Base-by-base conservation (phyloP, 805 yeast species). In the Priceomyces castillae region DNA sequence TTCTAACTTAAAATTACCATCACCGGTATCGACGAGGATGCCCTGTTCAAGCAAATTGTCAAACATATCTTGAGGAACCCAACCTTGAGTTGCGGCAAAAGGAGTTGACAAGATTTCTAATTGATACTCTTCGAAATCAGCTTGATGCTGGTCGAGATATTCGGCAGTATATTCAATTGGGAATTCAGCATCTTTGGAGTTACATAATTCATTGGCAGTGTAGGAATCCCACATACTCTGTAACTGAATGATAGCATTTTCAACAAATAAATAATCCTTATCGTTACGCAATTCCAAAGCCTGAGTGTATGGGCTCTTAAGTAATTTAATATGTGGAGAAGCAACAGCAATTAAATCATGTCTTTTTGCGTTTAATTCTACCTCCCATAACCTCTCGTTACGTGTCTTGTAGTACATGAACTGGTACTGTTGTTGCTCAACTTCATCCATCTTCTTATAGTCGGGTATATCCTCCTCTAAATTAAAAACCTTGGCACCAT, bases 1-100 rank as follows among this genome's bases (percentile, higher is more conserved):
- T 33, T 67, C 73, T 36, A 71, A 49, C 42, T 54, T 57, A 51
- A 54, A 65, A 51, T 67, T 57, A 14, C 80, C 78, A 16, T 76
- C 79, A 15, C 74, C 75, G 48, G 81, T 76, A 42, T 78, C 62
- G 15, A 57, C 80, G 44, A 92, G 71, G 44, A 84, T 72, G 0
- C 92, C 94, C 47, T 82, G 82, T 16, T 80, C 78, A 33, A 81
- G 64, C 54, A 88, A 72, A 39, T 78, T 77, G 26, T 80, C 84
- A 58, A 92, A 90, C 85, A 89, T 81, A 59, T 89, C 96, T 59
- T 89, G 96, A 14, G 98, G 97, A 44, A 94, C 78, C 96, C 97
- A 92, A 4, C 97, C 97, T 42, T 86, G 85, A 18, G 97, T 86
- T 37, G 92, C 92, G 23, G 87, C 84, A 64, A 89, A 90, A 34